Evolutionary conservation across 2,329 filamentous ascomycete genomes (phyloP).

Genomic region (Colletotrichum australisinense): DNA sequence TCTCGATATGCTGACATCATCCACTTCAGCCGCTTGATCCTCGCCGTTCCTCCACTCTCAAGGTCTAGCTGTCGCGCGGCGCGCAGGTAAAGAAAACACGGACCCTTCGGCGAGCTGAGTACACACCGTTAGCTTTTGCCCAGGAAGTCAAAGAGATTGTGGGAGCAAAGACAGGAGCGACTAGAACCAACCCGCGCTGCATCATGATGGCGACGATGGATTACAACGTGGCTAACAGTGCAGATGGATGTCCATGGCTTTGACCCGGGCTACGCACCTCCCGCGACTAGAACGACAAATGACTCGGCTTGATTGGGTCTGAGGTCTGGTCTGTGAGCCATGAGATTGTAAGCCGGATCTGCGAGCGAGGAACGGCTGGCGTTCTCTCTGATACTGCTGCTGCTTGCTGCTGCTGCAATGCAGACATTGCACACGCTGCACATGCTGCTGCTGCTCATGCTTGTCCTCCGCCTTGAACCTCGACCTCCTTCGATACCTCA

Average conservation of each 20-base stretch:
- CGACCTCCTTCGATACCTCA: conserved; percentile 21
- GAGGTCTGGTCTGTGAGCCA: conserved; percentile 28
- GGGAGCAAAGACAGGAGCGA: conserved; percentile 30
- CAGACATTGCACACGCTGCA: conserved; percentile 1
- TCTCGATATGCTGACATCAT: conserved; percentile 33
- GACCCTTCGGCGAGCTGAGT: conserved; percentile 17
- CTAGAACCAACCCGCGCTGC: conserved; percentile 22
- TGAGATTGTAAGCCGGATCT: conserved; percentile 22
- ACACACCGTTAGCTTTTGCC: conserved; percentile 6
- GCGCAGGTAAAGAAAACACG: conserved; percentile 15
- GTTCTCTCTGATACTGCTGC: conserved; percentile 8
- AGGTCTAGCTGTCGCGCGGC: conserved; percentile 15
- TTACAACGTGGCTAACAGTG: conserved; percentile 34
- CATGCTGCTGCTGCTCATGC: background rate
- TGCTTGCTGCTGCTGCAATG: background rate
- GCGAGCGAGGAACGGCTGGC: background rate
- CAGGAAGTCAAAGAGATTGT: conserved; percentile 28
- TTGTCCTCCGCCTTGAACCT: conserved; percentile 13
- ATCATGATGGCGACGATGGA: conserved; percentile 26
- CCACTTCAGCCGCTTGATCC: conserved; percentile 25
- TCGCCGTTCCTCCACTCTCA: conserved; percentile 1
- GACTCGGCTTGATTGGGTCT: conserved; percentile 19
- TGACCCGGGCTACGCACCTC: conserved; percentile 30
- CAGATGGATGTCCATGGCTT: conserved; percentile 22
- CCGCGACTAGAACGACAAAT: conserved; percentile 24